Conservation (phyloP, 2,329 filamentous ascomycete species). For the Microdochium bolleyi region DNA sequence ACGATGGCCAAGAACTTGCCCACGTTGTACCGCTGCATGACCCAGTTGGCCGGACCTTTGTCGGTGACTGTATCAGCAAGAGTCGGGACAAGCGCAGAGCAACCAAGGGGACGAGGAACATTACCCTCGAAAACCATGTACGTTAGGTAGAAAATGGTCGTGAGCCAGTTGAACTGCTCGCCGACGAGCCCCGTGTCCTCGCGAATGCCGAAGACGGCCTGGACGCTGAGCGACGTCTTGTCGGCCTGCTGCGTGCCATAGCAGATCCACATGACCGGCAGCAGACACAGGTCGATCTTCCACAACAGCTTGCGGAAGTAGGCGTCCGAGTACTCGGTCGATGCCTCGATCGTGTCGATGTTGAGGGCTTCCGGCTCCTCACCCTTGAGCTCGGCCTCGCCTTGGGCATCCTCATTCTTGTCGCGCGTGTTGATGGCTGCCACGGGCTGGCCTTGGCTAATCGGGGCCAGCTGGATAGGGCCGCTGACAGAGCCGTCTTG, state of each 20-base stretch:
- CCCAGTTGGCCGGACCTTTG: constrained; percentile 13
- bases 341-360: constrained; percentile 6
- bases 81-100: background rate
- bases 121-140: constrained; percentile 16
- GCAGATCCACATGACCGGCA: constrained; percentile 21
- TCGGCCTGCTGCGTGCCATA: constrained; percentile 19
- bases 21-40: constrained; percentile 24
- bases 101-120: background rate
- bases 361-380: constrained; percentile 12
- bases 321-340: constrained; percentile 7
- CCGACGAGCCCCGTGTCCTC: constrained; percentile 19
- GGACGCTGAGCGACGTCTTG: constrained; percentile 18
- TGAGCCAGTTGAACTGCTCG: constrained; percentile 21
- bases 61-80: background rate
- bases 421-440: background rate
- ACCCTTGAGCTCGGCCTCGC: constrained; percentile 2
- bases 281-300: constrained; percentile 20
- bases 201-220: constrained; percentile 19
- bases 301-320: constrained; percentile 17
- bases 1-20: constrained; percentile 23
- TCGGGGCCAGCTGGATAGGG: too few relatives aligned
- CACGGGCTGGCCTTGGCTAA: too few relatives aligned
- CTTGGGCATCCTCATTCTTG: background rate
- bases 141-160: constrained; percentile 19
- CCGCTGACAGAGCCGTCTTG: too few relatives aligned